Base-by-base conservation (phyloP, 768 basidiomycete species). In the Lactarius hengduanensis region DNA sequence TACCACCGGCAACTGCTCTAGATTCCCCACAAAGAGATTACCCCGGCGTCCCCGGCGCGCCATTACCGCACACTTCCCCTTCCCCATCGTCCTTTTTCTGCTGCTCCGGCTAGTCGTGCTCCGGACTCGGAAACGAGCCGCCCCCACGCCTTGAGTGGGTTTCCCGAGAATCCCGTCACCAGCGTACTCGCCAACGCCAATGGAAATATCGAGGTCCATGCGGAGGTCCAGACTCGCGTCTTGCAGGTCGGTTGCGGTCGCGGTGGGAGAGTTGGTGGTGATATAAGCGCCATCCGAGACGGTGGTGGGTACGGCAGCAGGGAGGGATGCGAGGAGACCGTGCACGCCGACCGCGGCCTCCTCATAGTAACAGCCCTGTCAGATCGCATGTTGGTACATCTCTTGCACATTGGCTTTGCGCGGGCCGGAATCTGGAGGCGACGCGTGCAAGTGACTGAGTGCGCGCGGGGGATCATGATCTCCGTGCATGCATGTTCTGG, bases 341-440 rank as follows among this genome's bases (percentile, higher is more conserved):
- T 56, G 62, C 50, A 57, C 66, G 66, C 62, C 57, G 41, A 36
- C 20, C 40, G 50, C 65, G 57, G 57, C 38, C 61, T 18, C 65
- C 65, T 66, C 65, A 66, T 57, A 3, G 16, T 36, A 26, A 67
- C 63, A 67, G 63, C 6, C 58, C 58, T 59, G 62, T 57, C 38
- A 22, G 53, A 38, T 20, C 3, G 16, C 41, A 6, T n/a, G 2
- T 18, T 18, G 45, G 3, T 50, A 18, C 40, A 4, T 36, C 20
- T 28, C 11, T 15, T 32, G 4, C 20, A 18, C 22, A 30, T 30
- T 30, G 30, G 30, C 30, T n/a, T 10, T 20, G 10, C 11, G 50
- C 20, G 30, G 30, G 30, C 30, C 45, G n/a, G n/a, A 18, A 50
- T 57, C 36, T 26, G 61, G 45, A 5, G 66, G 62, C 22, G 50